Evolutionary conservation across 208 protist species (phyloP), one percentile per base, ranked within the genome.

Genomic region (Trypanosoma congolense): DNA sequence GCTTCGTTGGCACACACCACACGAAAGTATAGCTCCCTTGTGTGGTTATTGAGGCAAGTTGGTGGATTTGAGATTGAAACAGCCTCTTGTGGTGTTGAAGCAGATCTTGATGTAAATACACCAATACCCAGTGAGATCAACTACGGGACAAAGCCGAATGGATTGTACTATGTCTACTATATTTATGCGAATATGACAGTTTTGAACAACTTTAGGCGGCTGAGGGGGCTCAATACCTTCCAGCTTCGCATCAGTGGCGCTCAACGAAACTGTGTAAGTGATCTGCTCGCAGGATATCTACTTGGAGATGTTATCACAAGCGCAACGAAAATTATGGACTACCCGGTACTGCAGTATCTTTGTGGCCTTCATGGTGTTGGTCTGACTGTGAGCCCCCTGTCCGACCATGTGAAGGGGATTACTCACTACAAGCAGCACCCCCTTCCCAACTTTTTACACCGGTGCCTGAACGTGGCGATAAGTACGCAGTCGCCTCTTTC

Each of bases 101-200:
- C 53, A 26, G 80, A 88, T 60, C 90, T 91, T 65, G 70, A 94
- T 64, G 63, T 68, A 42, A 58, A 52, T 28, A 57, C 57, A 4
- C 61, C 60, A 24, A 30, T 60, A 19, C 87, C 87, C 8, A 62
- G 75, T 38, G 68, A 75, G 19, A 94, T 97, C 60, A 58, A 54
- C 1, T 75, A 70, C 29, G 56, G 65, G 2, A 59, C 65, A n/a
- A 94, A 96, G 72, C 97, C 96, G 54, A 97, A 97, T 48, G 96
- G 96, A 54, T 70, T 96, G 16, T 99, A 99, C 77, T 99, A 97
- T 67, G 71, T 84, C 29, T 98, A 97, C 76, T 99, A 99, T 74
- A 83, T 99, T 35, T 99, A 97, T 73, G 93, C 97, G 28, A 99
- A 99, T 71, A 57, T 99, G 35, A 63, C 61, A 26, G 77, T 94